A percentile compares a stretch with the other conserved stretches of the same genome.
Conservation (phyloP, 2,329 filamentous ascomycete genomes). For the Neofusicoccum umdonicola region DNA sequence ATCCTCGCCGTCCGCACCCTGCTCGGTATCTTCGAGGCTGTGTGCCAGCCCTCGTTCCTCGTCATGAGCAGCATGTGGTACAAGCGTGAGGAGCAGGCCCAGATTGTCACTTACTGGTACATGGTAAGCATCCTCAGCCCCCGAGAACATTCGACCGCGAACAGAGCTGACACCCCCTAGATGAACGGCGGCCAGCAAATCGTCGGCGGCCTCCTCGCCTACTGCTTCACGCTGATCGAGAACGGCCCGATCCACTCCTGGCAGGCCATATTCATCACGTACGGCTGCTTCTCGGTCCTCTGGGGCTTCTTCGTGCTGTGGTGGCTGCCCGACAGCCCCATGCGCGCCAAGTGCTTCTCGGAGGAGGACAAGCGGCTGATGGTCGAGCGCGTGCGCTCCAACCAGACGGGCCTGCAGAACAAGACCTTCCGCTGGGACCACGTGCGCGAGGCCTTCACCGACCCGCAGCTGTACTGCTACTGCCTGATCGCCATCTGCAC, state of each 20-base stretch:
- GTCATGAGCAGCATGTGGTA: conserved; percentile 63
- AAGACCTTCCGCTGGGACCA: conserved; percentile 54
- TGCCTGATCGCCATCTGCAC: conserved; percentile 67
- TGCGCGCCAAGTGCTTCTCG: conserved; percentile 57
- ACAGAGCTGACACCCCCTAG: conserved; percentile 35
- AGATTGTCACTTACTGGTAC: conserved; percentile 57
- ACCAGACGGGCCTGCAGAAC: conserved; percentile 42
- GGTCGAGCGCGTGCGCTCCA: conserved; percentile 52
- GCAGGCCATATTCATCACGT: conserved; percentile 40
- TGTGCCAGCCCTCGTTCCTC: conserved; percentile 57
- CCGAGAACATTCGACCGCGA: conserved; percentile 29
- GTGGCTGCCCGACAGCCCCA: conserved; percentile 64
- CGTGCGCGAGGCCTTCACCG: conserved; percentile 52
- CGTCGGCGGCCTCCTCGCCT: conserved; percentile 59
- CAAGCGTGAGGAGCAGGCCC: conserved; percentile 56
- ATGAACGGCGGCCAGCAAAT: conserved; percentile 75
- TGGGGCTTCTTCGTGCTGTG: conserved; percentile 52
- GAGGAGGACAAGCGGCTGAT: conserved; percentile 58
- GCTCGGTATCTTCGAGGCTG: conserved; percentile 56
- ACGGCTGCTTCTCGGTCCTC: conserved; percentile 47
- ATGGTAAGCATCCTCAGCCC: conserved; percentile 44
- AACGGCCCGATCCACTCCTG: conserved; percentile 56
- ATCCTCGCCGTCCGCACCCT: conserved; percentile 54
- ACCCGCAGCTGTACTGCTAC: conserved; percentile 56
- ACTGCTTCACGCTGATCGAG: conserved; percentile 57